Evolutionary conservation across 2,329 filamentous ascomycete genomes (phyloP).

Genomic region (Talaromyces marneffei): DNA sequence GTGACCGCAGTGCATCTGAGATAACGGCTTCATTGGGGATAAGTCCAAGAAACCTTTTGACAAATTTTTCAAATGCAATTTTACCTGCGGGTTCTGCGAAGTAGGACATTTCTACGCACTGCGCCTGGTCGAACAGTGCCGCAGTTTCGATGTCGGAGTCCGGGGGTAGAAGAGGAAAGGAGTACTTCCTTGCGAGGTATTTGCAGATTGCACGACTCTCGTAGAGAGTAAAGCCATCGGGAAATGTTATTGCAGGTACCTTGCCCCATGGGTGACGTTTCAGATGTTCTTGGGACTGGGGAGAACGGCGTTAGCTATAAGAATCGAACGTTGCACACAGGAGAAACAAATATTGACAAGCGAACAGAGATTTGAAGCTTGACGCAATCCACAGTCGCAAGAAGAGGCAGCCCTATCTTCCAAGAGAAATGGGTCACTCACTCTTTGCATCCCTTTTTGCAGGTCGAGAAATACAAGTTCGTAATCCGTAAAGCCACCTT

Average conservation of each 20-base stretch:
- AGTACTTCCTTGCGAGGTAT: constrained; percentile 10
- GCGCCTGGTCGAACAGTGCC: constrained; percentile 11
- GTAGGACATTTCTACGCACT: constrained; percentile 5
- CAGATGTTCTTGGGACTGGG: constrained; percentile 6
- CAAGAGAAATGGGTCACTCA: not conserved
- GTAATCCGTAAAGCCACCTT: constrained; percentile 10
- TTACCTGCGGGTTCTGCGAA: constrained; percentile 8
- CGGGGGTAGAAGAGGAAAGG: not conserved
- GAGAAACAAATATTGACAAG: not conserved
- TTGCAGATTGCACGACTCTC: constrained; percentile 14
- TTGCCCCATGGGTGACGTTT: constrained; percentile 13
- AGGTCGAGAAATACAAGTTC: constrained; percentile 7
- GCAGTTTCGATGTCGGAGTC: constrained; percentile 5
- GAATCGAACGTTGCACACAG: not conserved
- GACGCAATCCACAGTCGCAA: not conserved
- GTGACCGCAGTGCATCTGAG: constrained; percentile 4
- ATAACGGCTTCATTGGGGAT: constrained; percentile 1
- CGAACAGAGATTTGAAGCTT: too few species aligned
- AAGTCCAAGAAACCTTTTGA: constrained; percentile 7
- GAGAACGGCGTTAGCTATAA: not conserved
- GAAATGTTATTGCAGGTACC: not conserved
- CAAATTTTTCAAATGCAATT: constrained; percentile 10
- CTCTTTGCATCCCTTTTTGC: constrained; percentile 9
- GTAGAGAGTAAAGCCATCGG: constrained; percentile 8
- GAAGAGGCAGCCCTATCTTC: not conserved